These are phyloP conservation scores for Kwoniella europaea DNA, from an alignment of 768 basidiomycete genomes.

Conservation along the genomic window DNA sequence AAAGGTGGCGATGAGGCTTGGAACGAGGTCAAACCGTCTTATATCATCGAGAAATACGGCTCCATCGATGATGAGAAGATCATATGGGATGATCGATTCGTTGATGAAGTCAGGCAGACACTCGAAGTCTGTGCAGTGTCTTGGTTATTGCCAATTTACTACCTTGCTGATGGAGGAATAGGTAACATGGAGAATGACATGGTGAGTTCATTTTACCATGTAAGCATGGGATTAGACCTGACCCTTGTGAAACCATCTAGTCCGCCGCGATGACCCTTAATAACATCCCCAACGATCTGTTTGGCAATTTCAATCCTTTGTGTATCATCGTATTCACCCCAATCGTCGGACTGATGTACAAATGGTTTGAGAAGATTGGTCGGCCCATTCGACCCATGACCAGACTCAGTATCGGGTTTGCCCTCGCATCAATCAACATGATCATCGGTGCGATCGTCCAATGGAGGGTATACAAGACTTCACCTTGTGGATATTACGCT, in stretches of 20 bases:
- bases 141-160: conserved; percentile 53
- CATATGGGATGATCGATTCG: conserved; percentile 56
- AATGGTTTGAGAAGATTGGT: conserved; percentile 25
- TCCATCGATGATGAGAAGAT: conserved; percentile 31
- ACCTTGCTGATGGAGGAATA: conserved; percentile 51
- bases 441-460: conserved; percentile 54
- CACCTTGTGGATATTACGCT: conserved; percentile 53
- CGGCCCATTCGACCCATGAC: conserved; percentile 29
- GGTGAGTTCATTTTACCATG: conserved; percentile 28
- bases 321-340: conserved; percentile 47
- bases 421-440: conserved; percentile 38
- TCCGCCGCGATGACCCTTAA: conserved; percentile 46
- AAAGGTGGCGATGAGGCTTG: conserved; percentile 44
- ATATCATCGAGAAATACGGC: conserved; percentile 21
- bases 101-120: conserved; percentile 53
- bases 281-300: conserved; percentile 53
- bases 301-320: conserved; percentile 54
- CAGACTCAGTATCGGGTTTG: conserved; percentile 25
- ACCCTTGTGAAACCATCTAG: conserved; percentile 1
- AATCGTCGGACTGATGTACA: conserved; percentile 45
- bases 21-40: conserved; percentile 49
- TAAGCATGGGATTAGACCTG: conserved; percentile 41
- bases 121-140: conserved; percentile 54
- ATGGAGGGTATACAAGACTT: conserved; percentile 50
- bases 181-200: conserved; percentile 49